Evolutionary conservation across 345 rosid species (phyloP), one percentile per base, ranked within the genome.

Genomic region (Salix brachista): DNA sequence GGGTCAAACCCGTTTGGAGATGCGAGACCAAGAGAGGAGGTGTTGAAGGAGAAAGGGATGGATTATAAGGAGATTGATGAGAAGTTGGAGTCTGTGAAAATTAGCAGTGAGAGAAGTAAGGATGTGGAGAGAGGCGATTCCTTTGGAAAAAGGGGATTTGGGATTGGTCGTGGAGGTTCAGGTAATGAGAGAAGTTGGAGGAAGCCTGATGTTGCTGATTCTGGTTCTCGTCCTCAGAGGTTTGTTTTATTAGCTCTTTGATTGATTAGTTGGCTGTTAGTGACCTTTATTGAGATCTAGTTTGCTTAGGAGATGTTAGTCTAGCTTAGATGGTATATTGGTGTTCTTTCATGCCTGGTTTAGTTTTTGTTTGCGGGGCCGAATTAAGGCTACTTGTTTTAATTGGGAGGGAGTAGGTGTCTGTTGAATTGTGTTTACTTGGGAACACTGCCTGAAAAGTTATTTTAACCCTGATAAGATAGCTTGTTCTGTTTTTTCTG

Each of bases 1-100:
- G 93, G 89, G 26, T 80, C 81, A 10, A 96, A 79, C 68, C 99
- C 98, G 0, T 96, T 96, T 67, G 99, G 98, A 16, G 85, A 86
- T 9, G 99, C 99, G 0, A 92, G 99, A 80, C 99, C 99, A 1
- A 89, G 99, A 65, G 99, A 96, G 84, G 97, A 91, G 78, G 99
- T 93, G 32, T 77, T 96, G 86, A 93, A 92, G 58, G 97, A 91
- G 90, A 91, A 96, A 74, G 98, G 99, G 26, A 83, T 85, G 80
- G 98, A 93, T 52, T 91, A 91, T 92, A 96, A 93, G 77, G 97
- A 92, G 89, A 92, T 93, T 77, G 98, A 96, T 70, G 98, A 89
- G 90, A 96, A 91, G 86, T 82, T 96, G 19, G 94, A 83, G 73
- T 80, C 87, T 14, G 75, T 80, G 42, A 93, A 82, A 82, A 65